Conservation (phyloP, 106 monocot genomes). For the Phalaenopsis aphrodite region DNA sequence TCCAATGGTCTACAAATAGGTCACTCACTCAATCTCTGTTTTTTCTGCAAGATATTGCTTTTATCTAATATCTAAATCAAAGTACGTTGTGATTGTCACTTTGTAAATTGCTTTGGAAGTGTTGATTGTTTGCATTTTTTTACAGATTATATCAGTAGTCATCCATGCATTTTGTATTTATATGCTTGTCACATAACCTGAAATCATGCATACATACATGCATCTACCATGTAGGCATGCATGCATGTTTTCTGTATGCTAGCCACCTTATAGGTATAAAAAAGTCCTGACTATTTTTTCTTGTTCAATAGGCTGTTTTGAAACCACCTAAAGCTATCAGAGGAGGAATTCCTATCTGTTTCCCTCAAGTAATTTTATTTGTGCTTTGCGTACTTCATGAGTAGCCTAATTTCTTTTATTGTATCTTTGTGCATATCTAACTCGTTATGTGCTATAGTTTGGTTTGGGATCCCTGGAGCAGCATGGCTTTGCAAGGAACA, state of each 20-base stretch:
- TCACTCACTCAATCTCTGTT: neutral
- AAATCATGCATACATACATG: too few species aligned
- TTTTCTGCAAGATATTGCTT: too few species aligned
- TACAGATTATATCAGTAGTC: neutral
- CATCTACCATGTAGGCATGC: neutral
- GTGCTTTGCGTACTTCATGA: neutral
- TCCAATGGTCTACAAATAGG: neutral
- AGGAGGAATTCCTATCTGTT: constrained; percentile 55
- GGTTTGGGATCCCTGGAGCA: constrained; percentile 37
- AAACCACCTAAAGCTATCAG: constrained; percentile 39
- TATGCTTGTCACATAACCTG: neutral
- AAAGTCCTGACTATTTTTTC: neutral
- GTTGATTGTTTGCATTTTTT: neutral
- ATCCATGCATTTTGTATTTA: neutral
- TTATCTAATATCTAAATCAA: neutral
- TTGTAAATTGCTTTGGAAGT: neutral
- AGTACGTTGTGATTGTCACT: neutral
- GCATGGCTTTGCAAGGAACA: constrained; percentile 67
- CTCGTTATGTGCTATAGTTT: constrained; percentile 32
- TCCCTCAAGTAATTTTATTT: constrained; percentile 44
- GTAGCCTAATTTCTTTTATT: neutral
- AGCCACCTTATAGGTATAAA: neutral
- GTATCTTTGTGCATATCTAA: neutral
- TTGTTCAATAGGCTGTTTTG: constrained; percentile 21
- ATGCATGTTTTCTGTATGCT: neutral